Conservation (phyloP, 2,329 filamentous ascomycete species). For the Gyromitra esculenta region DNA sequence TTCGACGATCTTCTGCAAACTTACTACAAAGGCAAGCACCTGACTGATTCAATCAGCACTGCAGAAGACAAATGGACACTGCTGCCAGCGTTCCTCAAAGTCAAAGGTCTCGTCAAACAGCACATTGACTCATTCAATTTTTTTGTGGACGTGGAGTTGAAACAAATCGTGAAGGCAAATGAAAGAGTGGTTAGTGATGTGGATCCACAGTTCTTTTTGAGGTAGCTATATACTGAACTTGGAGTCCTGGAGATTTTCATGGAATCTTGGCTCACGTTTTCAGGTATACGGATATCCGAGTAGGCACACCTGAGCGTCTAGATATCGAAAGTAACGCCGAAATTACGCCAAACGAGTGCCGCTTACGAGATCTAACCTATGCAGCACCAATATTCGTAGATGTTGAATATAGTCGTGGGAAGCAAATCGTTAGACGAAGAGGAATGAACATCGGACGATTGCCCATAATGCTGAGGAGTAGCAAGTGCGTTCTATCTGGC, state of each 20-base stretch:
- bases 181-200: conserved; percentile 89
- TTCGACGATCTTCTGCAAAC: conserved; percentile 74
- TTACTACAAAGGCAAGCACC: conserved; percentile 74
- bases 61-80: conserved; percentile 93
- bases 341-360: conserved; percentile 95
- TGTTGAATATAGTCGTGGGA: conserved; percentile 86
- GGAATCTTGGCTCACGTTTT: conserved; percentile 23
- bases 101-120: conserved; percentile 96
- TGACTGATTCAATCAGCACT: conserved; percentile 72
- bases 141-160: conserved; percentile 95
- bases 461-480: conserved; percentile 96
- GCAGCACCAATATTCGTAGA: conserved; percentile 93
- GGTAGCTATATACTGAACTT: conserved; percentile 62
- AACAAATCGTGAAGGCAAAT: conserved; percentile 94
- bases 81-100: conserved; percentile 94
- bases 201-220: conserved; percentile 90
- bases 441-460: conserved; percentile 84
- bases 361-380: conserved; percentile 97
- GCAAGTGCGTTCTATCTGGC: conserved; percentile 85
- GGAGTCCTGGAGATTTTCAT: conserved; percentile 25
- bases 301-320: conserved; percentile 81
- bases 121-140: conserved; percentile 99
- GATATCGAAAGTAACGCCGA: conserved; percentile 75
- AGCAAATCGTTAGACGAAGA: conserved; percentile 77
- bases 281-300: conserved; percentile 83